Conservation (phyloP, 2,329 filamentous ascomycete genomes). For the Alternaria panax region DNA sequence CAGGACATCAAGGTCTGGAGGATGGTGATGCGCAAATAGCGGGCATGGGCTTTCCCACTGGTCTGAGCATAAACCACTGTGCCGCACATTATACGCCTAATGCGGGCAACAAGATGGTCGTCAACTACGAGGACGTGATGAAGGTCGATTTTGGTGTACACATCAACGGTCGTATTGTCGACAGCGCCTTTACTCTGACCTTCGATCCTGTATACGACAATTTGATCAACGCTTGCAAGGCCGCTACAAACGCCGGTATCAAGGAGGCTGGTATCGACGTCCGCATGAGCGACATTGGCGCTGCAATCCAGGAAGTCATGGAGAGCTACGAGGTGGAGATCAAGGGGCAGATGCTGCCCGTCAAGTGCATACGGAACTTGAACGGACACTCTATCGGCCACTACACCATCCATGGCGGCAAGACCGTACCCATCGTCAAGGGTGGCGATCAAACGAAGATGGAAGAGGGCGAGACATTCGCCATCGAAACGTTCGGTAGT, state of each 20-base stretch:
- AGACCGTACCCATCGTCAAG: slow-evolving; percentile 94
- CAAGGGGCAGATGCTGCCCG: slow-evolving; percentile 76
- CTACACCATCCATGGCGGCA: slow-evolving; percentile 89
- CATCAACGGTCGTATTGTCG: slow-evolving; percentile 74
- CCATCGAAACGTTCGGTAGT: slow-evolving; percentile 94
- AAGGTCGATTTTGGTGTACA: slow-evolving; percentile 78
- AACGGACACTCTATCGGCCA: slow-evolving; percentile 90
- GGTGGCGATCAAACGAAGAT: slow-evolving; percentile 89
- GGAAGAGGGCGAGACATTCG: slow-evolving; percentile 96
- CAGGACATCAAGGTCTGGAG: slow-evolving; percentile 76
- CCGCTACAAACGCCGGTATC: slow-evolving; percentile 77
- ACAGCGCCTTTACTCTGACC: slow-evolving; percentile 73
- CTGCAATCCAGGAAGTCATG: slow-evolving; percentile 87
- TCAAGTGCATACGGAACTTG: slow-evolving; percentile 86
- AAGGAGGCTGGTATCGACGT: slow-evolving; percentile 91
- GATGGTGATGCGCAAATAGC: slow-evolving; percentile 80
- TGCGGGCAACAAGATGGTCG: slow-evolving; percentile 78
- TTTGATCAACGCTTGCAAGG: slow-evolving; percentile 70
- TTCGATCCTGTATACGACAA: slow-evolving; percentile 74
- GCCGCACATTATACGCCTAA: slow-evolving; percentile 90
- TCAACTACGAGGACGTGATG: slow-evolving; percentile 73
- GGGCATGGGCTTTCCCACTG: slow-evolving; percentile 87
- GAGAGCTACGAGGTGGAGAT: slow-evolving; percentile 91
- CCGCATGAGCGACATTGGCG: slow-evolving; percentile 84
- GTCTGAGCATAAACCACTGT: slow-evolving; percentile 82